phyloP scores from a whole-genome alignment of 2,329 filamentous ascomycete species.

The Apiospora saccharicola region DNA sequence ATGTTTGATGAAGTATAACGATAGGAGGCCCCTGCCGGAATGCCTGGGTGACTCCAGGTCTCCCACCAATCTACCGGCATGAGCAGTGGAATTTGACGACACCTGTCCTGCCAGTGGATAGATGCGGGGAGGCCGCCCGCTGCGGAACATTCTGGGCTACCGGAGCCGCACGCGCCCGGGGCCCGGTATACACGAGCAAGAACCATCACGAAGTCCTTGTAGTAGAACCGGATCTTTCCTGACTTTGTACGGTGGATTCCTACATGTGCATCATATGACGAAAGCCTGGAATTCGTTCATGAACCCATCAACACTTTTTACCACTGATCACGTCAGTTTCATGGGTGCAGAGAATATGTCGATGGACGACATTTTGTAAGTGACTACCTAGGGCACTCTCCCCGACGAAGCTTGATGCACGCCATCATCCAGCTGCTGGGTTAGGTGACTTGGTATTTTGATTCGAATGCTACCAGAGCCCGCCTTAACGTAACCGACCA shows the following conservation, averaged over 20 bases:
- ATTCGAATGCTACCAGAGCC: background rate
- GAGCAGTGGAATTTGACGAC: background rate
- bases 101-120: conserved; percentile 5
- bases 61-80: background rate
- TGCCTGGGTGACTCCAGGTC: background rate
- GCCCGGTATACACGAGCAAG: background rate
- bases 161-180: conserved; percentile 13
- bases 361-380: background rate
- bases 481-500: background rate
- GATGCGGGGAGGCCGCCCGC: background rate
- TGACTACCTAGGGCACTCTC: background rate
- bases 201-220: background rate
- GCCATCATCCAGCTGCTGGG: conserved; percentile 2
- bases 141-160: background rate
- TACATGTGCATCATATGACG: background rate
- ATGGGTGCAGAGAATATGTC: background rate
- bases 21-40: background rate
- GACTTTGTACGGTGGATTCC: background rate
- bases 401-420: background rate
- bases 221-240: background rate
- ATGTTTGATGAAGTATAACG: too few species aligned
- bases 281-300: background rate
- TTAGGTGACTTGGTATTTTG: background rate
- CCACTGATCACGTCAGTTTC: background rate
- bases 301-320: background rate